These are phyloP conservation scores for Lentinus tigrinus DNA, from an alignment of 768 basidiomycete genomes.

Conservation along the genomic window DNA sequence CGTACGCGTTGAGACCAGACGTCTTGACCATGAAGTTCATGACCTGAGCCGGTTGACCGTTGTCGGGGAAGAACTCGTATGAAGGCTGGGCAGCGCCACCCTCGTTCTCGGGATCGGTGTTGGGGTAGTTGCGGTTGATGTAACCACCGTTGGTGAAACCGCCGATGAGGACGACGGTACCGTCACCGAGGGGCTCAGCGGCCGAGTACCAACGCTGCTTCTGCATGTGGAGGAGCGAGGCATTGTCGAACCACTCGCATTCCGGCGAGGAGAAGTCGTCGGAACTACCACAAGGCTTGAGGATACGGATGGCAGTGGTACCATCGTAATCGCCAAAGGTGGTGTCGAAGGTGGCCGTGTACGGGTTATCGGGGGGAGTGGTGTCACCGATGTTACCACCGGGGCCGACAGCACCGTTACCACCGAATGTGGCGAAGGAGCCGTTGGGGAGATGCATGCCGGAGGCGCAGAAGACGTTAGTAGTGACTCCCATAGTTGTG, in stretches of 20 bases:
- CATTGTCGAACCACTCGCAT: constrained; percentile 76
- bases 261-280: constrained; percentile 40
- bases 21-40: constrained; percentile 72
- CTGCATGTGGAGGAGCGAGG: constrained; percentile 61
- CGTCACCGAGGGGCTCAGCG: constrained; percentile 73
- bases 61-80: constrained; percentile 78
- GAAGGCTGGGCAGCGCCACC: constrained; percentile 80
- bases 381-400: constrained; percentile 55
- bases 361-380: constrained; percentile 41
- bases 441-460: constrained; percentile 83
- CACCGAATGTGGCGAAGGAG: constrained; percentile 73
- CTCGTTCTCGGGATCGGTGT: constrained; percentile 57
- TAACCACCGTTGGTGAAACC: constrained; percentile 79
- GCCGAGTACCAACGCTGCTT: constrained; percentile 76
- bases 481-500: constrained; percentile 65
- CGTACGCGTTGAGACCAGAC: constrained; percentile 77
- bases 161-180: constrained; percentile 77
- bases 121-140: constrained; percentile 73
- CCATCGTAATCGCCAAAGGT: constrained; percentile 82
- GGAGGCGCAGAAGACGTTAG: constrained; percentile 80
- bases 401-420: constrained; percentile 71
- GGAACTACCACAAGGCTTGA: constrained; percentile 64
- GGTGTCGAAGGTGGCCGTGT: constrained; percentile 56
- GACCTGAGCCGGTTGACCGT: constrained; percentile 41
- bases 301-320: constrained; percentile 71